Evolutionary conservation across 2,329 filamentous ascomycete genomes (phyloP).

Genomic region (Sphaerulina musiva): DNA sequence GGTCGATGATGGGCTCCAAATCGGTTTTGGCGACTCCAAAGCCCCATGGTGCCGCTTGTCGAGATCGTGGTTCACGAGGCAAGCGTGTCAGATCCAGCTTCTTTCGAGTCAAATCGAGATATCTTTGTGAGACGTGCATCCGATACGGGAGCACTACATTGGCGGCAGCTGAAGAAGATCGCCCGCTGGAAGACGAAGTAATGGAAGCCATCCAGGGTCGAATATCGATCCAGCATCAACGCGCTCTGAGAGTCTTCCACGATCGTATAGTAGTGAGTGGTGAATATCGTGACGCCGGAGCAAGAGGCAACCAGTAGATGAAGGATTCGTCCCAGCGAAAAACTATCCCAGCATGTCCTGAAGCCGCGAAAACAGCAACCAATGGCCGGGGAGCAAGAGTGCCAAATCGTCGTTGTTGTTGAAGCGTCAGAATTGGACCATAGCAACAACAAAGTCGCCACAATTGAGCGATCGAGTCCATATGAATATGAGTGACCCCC

Average conservation of each 20-base stretch:
- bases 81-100: slow-evolving; percentile 62
- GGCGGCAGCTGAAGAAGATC: slow-evolving; percentile 9
- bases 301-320: too few species aligned
- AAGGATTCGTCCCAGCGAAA: too few species aligned
- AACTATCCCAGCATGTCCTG: too few species aligned
- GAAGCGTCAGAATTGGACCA: too few species aligned
- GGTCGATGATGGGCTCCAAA: slow-evolving; percentile 54
- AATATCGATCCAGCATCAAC: not conserved
- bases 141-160: slow-evolving; percentile 24
- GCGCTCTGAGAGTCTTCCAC: not conserved
- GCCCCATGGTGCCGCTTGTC: slow-evolving; percentile 31
- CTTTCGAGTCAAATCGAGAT: slow-evolving; percentile 59
- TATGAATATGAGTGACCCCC: not conserved
- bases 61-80: slow-evolving; percentile 49
- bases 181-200: slow-evolving; percentile 11
- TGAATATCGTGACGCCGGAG: too few species aligned
- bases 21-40: slow-evolving; percentile 52
- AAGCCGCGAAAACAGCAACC: too few species aligned
- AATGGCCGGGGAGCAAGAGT: too few species aligned
- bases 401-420: too few species aligned
- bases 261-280: not conserved
- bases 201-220: slow-evolving; percentile 14
- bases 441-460: not conserved
- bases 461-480: not conserved
- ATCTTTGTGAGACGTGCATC: slow-evolving; percentile 53